Percentiles rank a stretch among this genome's conserved stretches.
These are phyloP conservation scores for Spergularia marina DNA, from an alignment of 148 eudicot species.

Conservation along the genomic window DNA sequence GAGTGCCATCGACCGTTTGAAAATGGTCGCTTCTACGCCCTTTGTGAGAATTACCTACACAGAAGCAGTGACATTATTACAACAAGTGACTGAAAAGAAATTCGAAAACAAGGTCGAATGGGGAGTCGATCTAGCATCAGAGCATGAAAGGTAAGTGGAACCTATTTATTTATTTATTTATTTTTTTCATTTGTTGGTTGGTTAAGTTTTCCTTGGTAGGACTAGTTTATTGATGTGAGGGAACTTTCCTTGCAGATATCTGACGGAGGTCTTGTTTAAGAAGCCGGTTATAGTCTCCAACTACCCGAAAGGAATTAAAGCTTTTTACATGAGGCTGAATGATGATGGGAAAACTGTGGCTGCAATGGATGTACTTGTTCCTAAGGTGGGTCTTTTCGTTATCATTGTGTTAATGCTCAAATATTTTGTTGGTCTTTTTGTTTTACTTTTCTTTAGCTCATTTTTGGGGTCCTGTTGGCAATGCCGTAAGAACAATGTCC, in stretches of 20 bases:
- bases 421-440: background rate
- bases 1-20: constrained; percentile 69
- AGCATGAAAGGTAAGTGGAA: constrained; percentile 74
- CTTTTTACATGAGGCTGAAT: constrained; percentile 95
- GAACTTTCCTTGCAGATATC: constrained; percentile 44
- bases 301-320: constrained; percentile 95
- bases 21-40: constrained; percentile 70
- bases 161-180: background rate
- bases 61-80: constrained; percentile 64
- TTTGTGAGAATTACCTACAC: constrained; percentile 81
- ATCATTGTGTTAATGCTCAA: background rate
- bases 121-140: constrained; percentile 95
- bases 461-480: too few relatives aligned
- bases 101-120: constrained; percentile 96
- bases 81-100: constrained; percentile 62
- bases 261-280: constrained; percentile 71
- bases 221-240: background rate
- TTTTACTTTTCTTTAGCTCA: background rate
- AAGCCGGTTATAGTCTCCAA: constrained; percentile 88
- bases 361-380: constrained; percentile 99
- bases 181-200: background rate
- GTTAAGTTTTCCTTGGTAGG: background rate
- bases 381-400: constrained; percentile 55
- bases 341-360: constrained; percentile 92
- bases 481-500: too few relatives aligned